phyloP scores from a whole-genome alignment of 2,329 filamentous ascomycete genomes.

The Alternaria postmessia region DNA sequence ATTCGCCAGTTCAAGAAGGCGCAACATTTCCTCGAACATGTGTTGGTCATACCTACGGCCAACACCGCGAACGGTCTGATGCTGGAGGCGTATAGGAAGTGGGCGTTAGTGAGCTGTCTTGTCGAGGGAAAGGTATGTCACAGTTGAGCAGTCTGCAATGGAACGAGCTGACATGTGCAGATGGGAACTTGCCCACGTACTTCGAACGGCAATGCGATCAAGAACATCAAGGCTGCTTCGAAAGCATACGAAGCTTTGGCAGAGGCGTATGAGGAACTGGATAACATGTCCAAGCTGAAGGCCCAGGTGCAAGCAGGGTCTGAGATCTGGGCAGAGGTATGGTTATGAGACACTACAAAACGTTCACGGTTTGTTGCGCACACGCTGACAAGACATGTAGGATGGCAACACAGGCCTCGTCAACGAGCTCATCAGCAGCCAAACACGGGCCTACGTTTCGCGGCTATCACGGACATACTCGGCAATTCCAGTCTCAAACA shows the following conservation, averaged over 20 bases:
- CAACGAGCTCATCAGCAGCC: constrained; percentile 71
- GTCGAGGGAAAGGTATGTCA: constrained; percentile 67
- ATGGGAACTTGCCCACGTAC: constrained; percentile 63
- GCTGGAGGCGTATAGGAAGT: constrained; percentile 91
- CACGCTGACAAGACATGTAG: constrained; percentile 41
- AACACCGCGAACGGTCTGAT: constrained; percentile 77
- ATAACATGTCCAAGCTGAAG: constrained; percentile 63
- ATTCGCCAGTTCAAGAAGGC: constrained; percentile 54
- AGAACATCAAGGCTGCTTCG: constrained; percentile 65
- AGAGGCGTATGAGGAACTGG: constrained; percentile 67
- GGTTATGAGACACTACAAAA: constrained; percentile 31
- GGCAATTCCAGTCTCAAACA: constrained; percentile 64
- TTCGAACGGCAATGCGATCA: constrained; percentile 62
- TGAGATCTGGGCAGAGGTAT: constrained; percentile 67
- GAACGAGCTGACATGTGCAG: constrained; percentile 42
- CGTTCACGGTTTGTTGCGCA: constrained; percentile 15
- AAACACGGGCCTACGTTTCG: constrained; percentile 78
- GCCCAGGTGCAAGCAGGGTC: constrained; percentile 69
- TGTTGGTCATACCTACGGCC: constrained; percentile 69
- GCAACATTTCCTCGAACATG: constrained; percentile 57
- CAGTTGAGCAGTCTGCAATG: neutral
- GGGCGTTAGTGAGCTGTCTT: constrained; percentile 79
- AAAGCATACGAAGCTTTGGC: constrained; percentile 77
- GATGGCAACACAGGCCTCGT: constrained; percentile 80
- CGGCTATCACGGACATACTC: constrained; percentile 77